Evolutionary conservation across 75 land plant genomes (phyloP).

Genomic region (Chamaecyparis obtusa): DNA sequence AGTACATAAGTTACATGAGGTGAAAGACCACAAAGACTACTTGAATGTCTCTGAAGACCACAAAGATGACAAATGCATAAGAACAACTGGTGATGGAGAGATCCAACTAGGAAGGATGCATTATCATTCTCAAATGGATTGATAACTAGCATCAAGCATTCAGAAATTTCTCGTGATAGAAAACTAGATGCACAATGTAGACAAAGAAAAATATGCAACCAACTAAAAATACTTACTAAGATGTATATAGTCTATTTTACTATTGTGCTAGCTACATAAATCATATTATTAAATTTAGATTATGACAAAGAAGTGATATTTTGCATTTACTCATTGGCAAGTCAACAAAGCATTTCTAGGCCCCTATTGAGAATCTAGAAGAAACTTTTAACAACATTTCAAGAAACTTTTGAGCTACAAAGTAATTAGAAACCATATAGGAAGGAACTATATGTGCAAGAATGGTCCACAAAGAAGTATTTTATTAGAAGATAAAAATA

Average conservation of each 20-base stretch:
- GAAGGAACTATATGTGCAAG: no score
- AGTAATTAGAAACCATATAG: no score
- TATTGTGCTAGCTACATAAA: neutral
- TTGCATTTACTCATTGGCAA: neutral
- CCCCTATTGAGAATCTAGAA: neutral
- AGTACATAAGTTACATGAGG: neutral
- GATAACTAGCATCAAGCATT: neutral
- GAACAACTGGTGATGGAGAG: neutral
- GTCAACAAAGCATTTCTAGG: neutral
- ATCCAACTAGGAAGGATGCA: neutral
- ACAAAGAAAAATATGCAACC: neutral
- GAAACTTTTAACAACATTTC: neutral
- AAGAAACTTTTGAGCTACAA: no score
- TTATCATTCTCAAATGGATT: neutral
- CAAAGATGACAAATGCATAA: neutral
- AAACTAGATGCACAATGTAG: neutral
- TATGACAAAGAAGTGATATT: neutral
- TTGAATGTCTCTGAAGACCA: neutral
- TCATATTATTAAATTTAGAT: neutral
- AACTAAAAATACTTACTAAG: neutral
- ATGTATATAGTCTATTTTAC: neutral
- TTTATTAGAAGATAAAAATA: neutral
- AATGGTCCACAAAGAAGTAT: no score
- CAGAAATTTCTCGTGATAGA: neutral
- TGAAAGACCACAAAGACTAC: neutral